Evolutionary conservation across 805 yeast genomes (phyloP).

Genomic region (Ogataea salicorniae): DNA sequence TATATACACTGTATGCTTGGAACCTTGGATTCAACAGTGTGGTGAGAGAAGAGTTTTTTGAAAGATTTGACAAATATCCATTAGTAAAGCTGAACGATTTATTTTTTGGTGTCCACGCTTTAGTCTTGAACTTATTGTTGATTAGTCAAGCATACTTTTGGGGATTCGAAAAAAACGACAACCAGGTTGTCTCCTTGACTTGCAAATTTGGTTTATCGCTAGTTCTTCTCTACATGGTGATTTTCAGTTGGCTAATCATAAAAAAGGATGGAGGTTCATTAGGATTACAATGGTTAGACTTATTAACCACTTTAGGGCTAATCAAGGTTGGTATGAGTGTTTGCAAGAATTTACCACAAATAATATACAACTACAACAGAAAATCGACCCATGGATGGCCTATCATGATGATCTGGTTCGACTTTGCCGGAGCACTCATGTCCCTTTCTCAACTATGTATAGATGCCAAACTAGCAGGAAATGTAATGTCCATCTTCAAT

Average conservation of each 20-base stretch:
- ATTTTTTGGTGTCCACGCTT: slow-evolving; percentile 28
- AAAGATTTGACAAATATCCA: slow-evolving; percentile 24
- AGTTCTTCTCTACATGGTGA: slow-evolving; percentile 10
- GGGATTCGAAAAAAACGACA: slow-evolving; percentile 31
- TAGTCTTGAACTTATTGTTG: slow-evolving; percentile 23
- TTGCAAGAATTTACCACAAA: slow-evolving; percentile 33
- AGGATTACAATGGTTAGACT: slow-evolving; percentile 28
- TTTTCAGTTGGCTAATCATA: slow-evolving; percentile 12
- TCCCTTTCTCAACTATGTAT: slow-evolving; percentile 27
- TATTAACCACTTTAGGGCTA: slow-evolving; percentile 30
- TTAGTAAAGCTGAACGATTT: slow-evolving; percentile 30
- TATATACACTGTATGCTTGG: slow-evolving; percentile 28
- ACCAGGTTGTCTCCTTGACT: slow-evolving; percentile 21
- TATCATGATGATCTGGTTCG: slow-evolving; percentile 30
- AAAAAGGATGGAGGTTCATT: slow-evolving; percentile 13
- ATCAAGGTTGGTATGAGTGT: slow-evolving; percentile 31
- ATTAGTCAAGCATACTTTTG: slow-evolving; percentile 30
- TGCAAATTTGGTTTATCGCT: slow-evolving; percentile 19
- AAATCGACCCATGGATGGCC: slow-evolving; percentile 37
- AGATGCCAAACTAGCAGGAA: slow-evolving; percentile 26
- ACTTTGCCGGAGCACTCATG: slow-evolving; percentile 26
- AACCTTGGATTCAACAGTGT: slow-evolving; percentile 15
- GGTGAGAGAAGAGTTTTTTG: slow-evolving; percentile 27
- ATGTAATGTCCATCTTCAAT: slow-evolving; percentile 22
- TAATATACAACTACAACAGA: slow-evolving; percentile 28